These are phyloP conservation scores for Pythium brachiatum DNA, from an alignment of 352 stramenopile species.

Conservation along the genomic window DNA sequence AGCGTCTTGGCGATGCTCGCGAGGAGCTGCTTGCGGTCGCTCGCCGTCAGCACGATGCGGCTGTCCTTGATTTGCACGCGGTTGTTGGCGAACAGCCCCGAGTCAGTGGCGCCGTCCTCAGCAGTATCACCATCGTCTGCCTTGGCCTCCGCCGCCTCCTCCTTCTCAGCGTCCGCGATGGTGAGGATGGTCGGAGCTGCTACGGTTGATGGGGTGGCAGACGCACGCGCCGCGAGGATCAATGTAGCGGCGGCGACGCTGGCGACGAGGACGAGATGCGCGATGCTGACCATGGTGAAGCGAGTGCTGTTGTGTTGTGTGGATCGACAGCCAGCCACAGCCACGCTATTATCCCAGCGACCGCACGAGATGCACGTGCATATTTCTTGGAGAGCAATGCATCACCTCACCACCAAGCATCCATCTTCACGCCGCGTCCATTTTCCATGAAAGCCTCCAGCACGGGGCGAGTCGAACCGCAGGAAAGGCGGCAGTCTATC, in stretches of 20 bases:
- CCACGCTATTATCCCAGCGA: too few species aligned
- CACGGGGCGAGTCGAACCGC: too few species aligned
- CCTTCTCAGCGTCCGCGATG: background rate
- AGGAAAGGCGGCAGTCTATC: too few species aligned
- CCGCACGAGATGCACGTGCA: too few species aligned
- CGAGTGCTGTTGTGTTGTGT: too few species aligned
- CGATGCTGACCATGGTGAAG: slow-evolving; percentile 5
- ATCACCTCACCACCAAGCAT: too few species aligned
- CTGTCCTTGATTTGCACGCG: slow-evolving; percentile 23
- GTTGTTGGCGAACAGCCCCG: slow-evolving; percentile 21
- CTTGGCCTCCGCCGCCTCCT: background rate
- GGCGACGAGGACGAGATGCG: slow-evolving; percentile 5
- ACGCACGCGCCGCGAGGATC: slow-evolving; percentile 7
- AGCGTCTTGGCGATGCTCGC: slow-evolving; percentile 12
- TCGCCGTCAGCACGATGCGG: slow-evolving; percentile 21
- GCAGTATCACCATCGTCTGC: background rate
- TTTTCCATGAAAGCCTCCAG: too few species aligned
- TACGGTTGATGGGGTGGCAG: background rate
- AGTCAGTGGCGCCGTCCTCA: background rate
- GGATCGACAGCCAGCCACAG: too few species aligned
- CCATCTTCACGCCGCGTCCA: too few species aligned
- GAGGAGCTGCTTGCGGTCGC: slow-evolving; percentile 22
- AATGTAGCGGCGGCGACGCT: slow-evolving; percentile 4
- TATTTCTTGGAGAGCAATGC: too few species aligned
- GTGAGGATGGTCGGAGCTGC: background rate